Evolutionary conservation across 2,329 filamentous ascomycete genomes (phyloP).

Genomic region (Sporothrix pallida): DNA sequence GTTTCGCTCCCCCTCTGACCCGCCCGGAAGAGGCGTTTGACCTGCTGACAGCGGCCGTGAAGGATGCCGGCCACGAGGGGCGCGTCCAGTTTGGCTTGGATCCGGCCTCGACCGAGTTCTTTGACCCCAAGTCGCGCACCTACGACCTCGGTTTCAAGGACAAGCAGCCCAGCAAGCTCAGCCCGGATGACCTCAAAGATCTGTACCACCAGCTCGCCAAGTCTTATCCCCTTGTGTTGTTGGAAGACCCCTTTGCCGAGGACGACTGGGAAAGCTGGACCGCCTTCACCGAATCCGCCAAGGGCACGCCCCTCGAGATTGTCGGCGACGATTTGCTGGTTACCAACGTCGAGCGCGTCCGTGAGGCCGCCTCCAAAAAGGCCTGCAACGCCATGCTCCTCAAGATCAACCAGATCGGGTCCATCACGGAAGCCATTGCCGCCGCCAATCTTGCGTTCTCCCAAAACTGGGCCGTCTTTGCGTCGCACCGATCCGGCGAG

Average conservation of each 20-base stretch:
- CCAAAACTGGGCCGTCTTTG: constrained; percentile 50
- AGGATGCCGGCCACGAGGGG: neutral
- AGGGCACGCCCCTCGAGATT: neutral
- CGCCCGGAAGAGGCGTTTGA: constrained; percentile 4
- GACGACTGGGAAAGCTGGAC: constrained; percentile 10
- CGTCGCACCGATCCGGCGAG: constrained; percentile 52
- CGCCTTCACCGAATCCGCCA: neutral
- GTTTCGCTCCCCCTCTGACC: neutral
- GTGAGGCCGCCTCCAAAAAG: constrained; percentile 42
- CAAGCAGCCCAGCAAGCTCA: constrained; percentile 30
- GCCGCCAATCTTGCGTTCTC: constrained; percentile 46
- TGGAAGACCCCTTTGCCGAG: constrained; percentile 1
- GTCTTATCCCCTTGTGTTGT: neutral
- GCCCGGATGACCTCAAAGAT: neutral
- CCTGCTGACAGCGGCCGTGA: neutral
- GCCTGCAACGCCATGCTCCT: constrained; percentile 51
- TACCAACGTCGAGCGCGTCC: neutral
- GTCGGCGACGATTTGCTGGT: constrained; percentile 1
- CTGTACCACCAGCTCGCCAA: neutral
- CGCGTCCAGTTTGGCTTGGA: constrained; percentile 46
- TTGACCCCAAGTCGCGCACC: constrained; percentile 36
- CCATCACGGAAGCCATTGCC: constrained; percentile 48
- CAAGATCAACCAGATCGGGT: constrained; percentile 53
- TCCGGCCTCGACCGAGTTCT: constrained; percentile 50
- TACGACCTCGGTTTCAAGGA: constrained; percentile 51